A percentile compares a stretch with the other conserved stretches of the same genome.
Evolutionary conservation across 2,329 filamentous ascomycete species (phyloP).

Genomic region (Arthrinium phaeospermum): DNA sequence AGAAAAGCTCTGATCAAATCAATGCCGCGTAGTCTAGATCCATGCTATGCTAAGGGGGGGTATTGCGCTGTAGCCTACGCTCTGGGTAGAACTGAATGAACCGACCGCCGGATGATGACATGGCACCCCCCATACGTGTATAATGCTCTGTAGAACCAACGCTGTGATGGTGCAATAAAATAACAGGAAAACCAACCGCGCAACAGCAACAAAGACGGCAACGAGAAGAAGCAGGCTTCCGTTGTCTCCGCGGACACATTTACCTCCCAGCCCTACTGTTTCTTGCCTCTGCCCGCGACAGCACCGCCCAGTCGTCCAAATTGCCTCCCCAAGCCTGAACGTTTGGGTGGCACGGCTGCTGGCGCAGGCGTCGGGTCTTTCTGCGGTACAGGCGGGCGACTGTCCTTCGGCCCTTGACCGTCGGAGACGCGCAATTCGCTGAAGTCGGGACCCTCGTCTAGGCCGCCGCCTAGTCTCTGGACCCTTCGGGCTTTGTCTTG

Average conservation of each 20-base stretch:
- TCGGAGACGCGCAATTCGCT: constrained; percentile 50
- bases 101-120: background rate
- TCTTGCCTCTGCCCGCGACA: constrained; percentile 67
- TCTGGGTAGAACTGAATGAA: constrained; percentile 12
- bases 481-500: constrained; percentile 83
- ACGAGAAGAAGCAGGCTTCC: background rate
- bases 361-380: constrained; percentile 53
- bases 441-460: constrained; percentile 54
- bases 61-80: constrained; percentile 17
- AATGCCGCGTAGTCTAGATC: constrained; percentile 10
- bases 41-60: constrained; percentile 20
- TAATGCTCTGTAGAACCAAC: background rate
- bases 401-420: constrained; percentile 44
- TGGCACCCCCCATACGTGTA: constrained; percentile 7
- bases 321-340: constrained; percentile 68
- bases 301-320: constrained; percentile 76
- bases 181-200: background rate
- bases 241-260: background rate
- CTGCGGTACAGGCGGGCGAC: constrained; percentile 48
- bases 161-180: background rate
- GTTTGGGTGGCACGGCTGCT: constrained; percentile 58
- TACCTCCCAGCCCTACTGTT: constrained; percentile 44
- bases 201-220: background rate
- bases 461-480: constrained; percentile 62
- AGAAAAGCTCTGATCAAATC: background rate